These are phyloP conservation scores for Niveomyces coronatus DNA, from an alignment of 2,329 filamentous ascomycete genomes.

Conservation along the genomic window DNA sequence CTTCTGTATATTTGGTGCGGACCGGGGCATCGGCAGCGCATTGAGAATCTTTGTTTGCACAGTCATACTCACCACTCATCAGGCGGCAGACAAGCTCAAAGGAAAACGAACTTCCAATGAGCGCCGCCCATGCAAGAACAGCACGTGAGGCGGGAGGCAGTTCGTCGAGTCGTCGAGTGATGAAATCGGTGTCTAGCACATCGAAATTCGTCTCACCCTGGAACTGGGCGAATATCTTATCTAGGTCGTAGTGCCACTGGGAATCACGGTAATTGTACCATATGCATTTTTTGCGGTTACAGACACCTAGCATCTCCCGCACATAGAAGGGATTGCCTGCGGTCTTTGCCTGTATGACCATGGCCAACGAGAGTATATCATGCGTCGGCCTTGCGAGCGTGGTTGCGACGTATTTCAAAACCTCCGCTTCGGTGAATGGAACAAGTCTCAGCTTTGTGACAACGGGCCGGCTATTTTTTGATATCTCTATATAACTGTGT, in stretches of 20 bases:
- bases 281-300: constrained; percentile 76
- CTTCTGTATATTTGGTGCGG: constrained; percentile 41
- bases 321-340: constrained; percentile 86
- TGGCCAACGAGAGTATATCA: constrained; percentile 65
- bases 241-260: constrained; percentile 76
- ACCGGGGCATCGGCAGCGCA: constrained; percentile 14
- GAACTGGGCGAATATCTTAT: constrained; percentile 78
- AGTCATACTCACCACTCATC: constrained; percentile 64
- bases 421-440: constrained; percentile 69
- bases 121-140: constrained; percentile 76
- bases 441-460: constrained; percentile 62
- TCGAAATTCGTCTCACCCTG: constrained; percentile 68
- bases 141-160: constrained; percentile 63
- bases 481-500: constrained; percentile 30
- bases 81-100: constrained; percentile 71
- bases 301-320: constrained; percentile 79
- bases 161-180: constrained; percentile 67
- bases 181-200: constrained; percentile 72
- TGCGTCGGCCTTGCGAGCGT: constrained; percentile 67
- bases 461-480: constrained; percentile 38
- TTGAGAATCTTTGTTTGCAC: constrained; percentile 37
- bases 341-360: constrained; percentile 82
- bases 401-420: constrained; percentile 69
- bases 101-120: constrained; percentile 74
- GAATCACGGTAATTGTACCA: constrained; percentile 83